Percentiles rank a stretch among this genome's conserved stretches.
phyloP scores from a whole-genome alignment of 2,329 filamentous ascomycete species.

The Colletotrichum shisoi region DNA sequence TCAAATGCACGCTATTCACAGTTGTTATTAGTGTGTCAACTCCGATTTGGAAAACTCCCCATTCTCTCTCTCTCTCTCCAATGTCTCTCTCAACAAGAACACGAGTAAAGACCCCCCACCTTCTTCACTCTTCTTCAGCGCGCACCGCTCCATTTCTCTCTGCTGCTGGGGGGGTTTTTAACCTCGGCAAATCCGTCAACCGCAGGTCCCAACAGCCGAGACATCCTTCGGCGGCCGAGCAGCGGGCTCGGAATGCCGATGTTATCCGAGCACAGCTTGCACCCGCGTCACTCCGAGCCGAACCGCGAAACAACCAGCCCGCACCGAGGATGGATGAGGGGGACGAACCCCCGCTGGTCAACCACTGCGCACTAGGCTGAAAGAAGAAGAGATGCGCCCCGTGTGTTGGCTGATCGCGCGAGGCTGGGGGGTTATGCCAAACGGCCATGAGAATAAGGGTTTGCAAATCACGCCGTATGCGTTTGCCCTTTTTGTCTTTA shows the following conservation, averaged over 20 bases:
- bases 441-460: too few species aligned
- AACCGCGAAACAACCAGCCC: background rate
- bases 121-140: conserved; percentile 18
- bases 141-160: background rate
- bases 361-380: background rate
- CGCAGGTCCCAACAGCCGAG: conserved; percentile 16
- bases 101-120: background rate
- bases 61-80: background rate
- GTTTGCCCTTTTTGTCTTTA: background rate
- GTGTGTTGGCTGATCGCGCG: background rate
- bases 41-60: too few species aligned
- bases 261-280: conserved; percentile 24
- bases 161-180: background rate
- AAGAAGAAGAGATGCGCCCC: too few species aligned
- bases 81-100: background rate
- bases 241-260: conserved; percentile 31
- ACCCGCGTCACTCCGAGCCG: conserved; percentile 27
- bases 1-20: too few species aligned
- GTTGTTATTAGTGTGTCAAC: too few species aligned
- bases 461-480: background rate
- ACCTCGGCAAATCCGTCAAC: conserved; percentile 16
- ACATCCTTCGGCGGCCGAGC: conserved; percentile 31
- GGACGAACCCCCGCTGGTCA: background rate
- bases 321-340: background rate
- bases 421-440: background rate